Evolutionary conservation across 805 yeast genomes (phyloP).

Genomic region (Wickerhamia fluorescens): DNA sequence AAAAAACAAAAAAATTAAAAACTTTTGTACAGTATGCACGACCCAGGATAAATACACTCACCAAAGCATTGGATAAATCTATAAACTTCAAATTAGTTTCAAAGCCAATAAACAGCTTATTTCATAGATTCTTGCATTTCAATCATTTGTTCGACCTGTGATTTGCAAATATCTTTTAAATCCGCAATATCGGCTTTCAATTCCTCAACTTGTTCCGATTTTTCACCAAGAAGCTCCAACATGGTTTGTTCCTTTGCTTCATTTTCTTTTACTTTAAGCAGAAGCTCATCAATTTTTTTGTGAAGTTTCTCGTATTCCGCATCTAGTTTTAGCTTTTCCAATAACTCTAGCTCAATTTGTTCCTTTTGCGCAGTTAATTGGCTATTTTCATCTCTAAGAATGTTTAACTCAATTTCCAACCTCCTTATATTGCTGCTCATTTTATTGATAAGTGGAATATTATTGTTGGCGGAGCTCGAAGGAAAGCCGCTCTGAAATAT

Average conservation of each 20-base stretch:
- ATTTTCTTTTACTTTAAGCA: constrained; percentile 14
- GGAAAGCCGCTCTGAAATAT: too few relatives aligned
- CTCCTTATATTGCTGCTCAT: constrained; percentile 72
- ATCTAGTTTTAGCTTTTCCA: constrained; percentile 27
- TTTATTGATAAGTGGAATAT: constrained; percentile 63
- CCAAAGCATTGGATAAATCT: too few relatives aligned
- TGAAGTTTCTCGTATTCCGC: constrained; percentile 25
- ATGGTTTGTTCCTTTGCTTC: constrained; percentile 46
- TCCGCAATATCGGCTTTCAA: constrained; percentile 83
- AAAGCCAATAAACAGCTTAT: too few relatives aligned
- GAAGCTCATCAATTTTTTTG: constrained; percentile 18
- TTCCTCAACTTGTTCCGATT: constrained; percentile 79
- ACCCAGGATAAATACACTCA: too few relatives aligned
- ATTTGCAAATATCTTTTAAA: constrained; percentile 73
- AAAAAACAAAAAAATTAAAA: too few relatives aligned
- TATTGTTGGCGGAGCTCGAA: constrained; percentile 11
- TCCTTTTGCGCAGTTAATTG: constrained; percentile 52
- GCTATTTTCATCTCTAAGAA: constrained; percentile 56
- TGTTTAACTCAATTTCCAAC: constrained; percentile 68
- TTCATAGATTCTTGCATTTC: constrained; percentile 5
- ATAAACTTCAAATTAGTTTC: too few relatives aligned
- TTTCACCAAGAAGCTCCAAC: constrained; percentile 74
- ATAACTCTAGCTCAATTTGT: constrained; percentile 60
- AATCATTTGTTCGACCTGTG: constrained; percentile 84
- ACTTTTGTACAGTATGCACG: too few relatives aligned